phyloP scores from a whole-genome alignment of 73 alveolate genomes.

The Tetrahymena elliotti region DNA sequence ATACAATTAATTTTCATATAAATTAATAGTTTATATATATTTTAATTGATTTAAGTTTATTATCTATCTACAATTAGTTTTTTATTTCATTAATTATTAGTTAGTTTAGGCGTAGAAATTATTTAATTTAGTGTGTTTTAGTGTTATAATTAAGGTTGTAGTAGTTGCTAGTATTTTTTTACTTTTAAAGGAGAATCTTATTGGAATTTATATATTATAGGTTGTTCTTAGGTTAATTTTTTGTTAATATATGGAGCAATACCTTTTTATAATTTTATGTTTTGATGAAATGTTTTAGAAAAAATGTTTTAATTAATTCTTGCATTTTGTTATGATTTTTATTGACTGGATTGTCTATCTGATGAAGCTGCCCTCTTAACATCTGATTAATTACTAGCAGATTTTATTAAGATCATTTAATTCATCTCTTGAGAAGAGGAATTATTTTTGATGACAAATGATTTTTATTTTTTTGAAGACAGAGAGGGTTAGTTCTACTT shows the following conservation, averaged over 20 bases:
- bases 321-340: background rate
- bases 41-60: no score
- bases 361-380: background rate
- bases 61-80: no score
- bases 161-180: background rate
- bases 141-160: background rate
- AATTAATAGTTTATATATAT: no score
- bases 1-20: no score
- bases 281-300: background rate
- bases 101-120: background rate
- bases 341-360: background rate
- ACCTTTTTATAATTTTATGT: background rate
- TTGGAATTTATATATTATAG: background rate
- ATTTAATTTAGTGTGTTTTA: background rate
- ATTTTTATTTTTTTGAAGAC: background rate
- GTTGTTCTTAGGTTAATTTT: background rate
- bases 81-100: background rate
- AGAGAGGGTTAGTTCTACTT: background rate
- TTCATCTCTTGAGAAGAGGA: background rate
- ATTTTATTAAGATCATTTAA: background rate
- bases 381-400: background rate
- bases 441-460: background rate
- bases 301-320: background rate
- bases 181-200: background rate
- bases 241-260: background rate